phyloP scores from a whole-genome alignment of 768 basidiomycete species.

The Boletellus ananas region DNA sequence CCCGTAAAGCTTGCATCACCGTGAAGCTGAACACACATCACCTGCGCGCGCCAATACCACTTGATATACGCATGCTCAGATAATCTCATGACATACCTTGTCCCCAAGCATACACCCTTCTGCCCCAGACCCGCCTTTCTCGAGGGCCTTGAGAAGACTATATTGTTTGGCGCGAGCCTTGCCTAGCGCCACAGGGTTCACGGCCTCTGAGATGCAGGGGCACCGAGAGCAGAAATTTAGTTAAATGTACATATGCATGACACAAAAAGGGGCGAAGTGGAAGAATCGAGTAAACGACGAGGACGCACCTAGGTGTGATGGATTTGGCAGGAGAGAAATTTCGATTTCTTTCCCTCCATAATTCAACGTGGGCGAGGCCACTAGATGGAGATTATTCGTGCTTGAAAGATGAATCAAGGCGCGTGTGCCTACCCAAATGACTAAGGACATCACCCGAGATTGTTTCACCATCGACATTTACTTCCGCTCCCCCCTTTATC shows the following conservation, averaged over 20 bases:
- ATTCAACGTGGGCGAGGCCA: constrained; percentile 58
- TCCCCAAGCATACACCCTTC: constrained; percentile 32
- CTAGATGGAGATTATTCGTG: constrained; percentile 30
- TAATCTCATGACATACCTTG: constrained; percentile 16
- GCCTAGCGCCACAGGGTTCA: constrained; percentile 83
- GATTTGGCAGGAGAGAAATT: constrained; percentile 76
- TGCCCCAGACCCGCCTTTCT: constrained; percentile 25
- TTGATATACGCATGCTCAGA: background rate
- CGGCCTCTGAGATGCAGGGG: constrained; percentile 54
- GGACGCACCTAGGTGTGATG: constrained; percentile 62
- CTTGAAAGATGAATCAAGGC: background rate
- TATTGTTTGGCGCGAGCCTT: constrained; percentile 92
- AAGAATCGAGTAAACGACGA: constrained; percentile 1
- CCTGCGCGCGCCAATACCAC: constrained; percentile 44
- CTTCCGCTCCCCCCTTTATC: constrained; percentile 74
- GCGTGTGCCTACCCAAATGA: constrained; percentile 57
- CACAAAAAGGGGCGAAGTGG: background rate
- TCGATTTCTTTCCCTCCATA: constrained; percentile 55
- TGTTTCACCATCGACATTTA: constrained; percentile 54
- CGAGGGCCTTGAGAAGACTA: constrained; percentile 64
- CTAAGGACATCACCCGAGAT: constrained; percentile 85
- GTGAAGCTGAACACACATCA: constrained; percentile 87
- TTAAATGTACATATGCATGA: background rate
- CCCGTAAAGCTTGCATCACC: constrained; percentile 92
- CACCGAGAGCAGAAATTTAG: too few species aligned